Base-by-base conservation (phyloP, 2,329 filamentous ascomycete genomes). In the Curvularia eragrostidis region DNA sequence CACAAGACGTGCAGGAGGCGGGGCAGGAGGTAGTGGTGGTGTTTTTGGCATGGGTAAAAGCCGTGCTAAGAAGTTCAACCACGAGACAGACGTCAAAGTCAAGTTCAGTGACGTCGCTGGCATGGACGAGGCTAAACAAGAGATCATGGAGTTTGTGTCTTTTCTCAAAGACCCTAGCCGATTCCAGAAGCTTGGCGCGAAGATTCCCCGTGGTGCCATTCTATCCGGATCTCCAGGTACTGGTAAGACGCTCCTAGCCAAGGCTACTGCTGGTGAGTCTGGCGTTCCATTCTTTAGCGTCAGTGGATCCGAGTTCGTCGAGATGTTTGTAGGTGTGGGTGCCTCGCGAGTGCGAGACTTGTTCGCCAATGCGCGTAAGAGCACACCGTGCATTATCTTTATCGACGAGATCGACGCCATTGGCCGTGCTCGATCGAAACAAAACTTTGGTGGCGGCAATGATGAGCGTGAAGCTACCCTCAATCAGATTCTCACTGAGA, bases 371-470 rank as follows among this genome's bases (percentile, higher is more conserved):
- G 95, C 95, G 18, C 88, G 95, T 57, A 98, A 98, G 83, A 96
- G 91, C 78, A 91, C 95, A 0, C 95, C 95, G 3, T 99, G 95
- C 80, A 99, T 99, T 78, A 96, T 99, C 78, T 99, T 99, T 82
- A 98, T 99, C 66, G 95, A 99, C 75, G 95, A 99, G 79, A 99
- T 99, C 69, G 95, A 99, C 76, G 95, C 95, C 56, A 97, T 99
- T 70, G 95, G 95, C 68, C 92, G 93, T 75, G 91, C 94, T 54
- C 87, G 95, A 80, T 84, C 89, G 21, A 96, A 97, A 74, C 87
- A 89, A 34, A 90, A 89, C 64, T 91, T 91, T 57, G 90, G 90
- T 38, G 93, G 94, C 63, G 95, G 95, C 61, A 98, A 98, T 73
- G 95, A 99, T 74, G 95, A 99, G 81, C 90, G 95, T 61, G 95